These are phyloP conservation scores for Emericellopsis atlantica DNA, from an alignment of 2,329 filamentous ascomycete species.

Conservation along the genomic window DNA sequence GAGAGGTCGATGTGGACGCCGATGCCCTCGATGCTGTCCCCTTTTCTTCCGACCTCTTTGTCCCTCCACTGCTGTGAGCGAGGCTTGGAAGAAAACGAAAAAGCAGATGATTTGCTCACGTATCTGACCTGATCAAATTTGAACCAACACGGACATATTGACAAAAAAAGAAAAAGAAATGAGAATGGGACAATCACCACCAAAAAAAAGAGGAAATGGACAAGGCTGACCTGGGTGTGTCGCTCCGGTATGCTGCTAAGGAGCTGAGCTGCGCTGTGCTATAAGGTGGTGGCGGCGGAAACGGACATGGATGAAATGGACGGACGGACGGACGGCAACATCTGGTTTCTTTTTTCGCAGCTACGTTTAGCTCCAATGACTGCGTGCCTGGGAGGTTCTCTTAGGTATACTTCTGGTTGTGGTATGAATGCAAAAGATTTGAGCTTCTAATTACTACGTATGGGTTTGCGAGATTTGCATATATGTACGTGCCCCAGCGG, in stretches of 20 bases:
- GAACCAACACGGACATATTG: too few relatives aligned
- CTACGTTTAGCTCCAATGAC: conserved; percentile 10
- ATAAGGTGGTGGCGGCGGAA: too few relatives aligned
- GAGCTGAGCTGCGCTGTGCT: conserved; percentile 5
- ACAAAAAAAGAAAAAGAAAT: too few relatives aligned
- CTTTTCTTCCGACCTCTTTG: too few relatives aligned
- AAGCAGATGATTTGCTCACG: conserved; percentile 13
- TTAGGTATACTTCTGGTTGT: conserved; percentile 10
- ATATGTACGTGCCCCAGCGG: neutral
- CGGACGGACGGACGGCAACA: neutral
- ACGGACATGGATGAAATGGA: too few relatives aligned
- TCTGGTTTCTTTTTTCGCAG: neutral
- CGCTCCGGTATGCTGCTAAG: neutral
- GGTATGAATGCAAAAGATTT: neutral
- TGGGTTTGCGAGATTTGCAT: neutral
- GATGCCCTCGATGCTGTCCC: too few relatives aligned
- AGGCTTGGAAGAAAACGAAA: conserved; percentile 7
- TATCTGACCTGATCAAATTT: too few relatives aligned
- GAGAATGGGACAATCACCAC: too few relatives aligned
- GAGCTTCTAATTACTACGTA: neutral
- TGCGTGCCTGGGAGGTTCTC: conserved; percentile 11
- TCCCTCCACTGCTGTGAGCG: too few relatives aligned
- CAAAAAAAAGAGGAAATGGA: too few relatives aligned
- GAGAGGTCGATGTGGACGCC: neutral
- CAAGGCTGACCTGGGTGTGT: neutral